Conservation (phyloP, 208 protist genomes). For the Kentomonas sorsogonicus region DNA sequence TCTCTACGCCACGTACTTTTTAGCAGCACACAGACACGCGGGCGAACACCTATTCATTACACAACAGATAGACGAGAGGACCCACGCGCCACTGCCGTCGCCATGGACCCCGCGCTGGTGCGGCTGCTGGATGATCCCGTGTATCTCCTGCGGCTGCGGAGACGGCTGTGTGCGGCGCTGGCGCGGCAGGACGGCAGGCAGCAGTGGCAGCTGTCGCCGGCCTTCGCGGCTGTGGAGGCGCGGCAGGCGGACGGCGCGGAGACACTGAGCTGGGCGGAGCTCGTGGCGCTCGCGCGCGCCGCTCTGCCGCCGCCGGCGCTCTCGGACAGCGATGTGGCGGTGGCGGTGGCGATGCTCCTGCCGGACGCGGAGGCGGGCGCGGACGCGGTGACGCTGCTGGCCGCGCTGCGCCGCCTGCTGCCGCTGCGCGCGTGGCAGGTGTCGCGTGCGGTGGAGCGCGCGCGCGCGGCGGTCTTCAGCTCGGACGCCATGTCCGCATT, state of each 20-base stretch:
- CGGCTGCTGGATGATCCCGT: constrained; percentile 24
- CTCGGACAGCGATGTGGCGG: constrained; percentile 39
- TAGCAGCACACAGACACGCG: no score
- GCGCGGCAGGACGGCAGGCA: no score
- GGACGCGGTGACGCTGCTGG: not conserved
- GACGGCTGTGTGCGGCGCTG: no score
- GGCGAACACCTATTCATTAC: no score
- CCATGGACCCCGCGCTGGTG: constrained; percentile 20
- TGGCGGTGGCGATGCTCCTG: constrained; percentile 43
- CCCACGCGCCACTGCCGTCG: no score
- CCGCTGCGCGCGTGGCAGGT: constrained; percentile 26
- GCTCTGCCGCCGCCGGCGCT: constrained; percentile 38
- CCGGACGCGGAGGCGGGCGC: constrained; percentile 20
- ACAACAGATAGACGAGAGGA: no score
- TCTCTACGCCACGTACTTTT: no score
- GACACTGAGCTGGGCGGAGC: constrained; percentile 8
- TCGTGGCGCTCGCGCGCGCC: constrained; percentile 23
- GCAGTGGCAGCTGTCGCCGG: not conserved
- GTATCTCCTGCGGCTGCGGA: constrained; percentile 31
- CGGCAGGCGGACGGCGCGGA: constrained; percentile 13
- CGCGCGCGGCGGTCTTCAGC: constrained; percentile 17
- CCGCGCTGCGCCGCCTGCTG: constrained; percentile 22
- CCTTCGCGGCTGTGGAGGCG: constrained; percentile 24
- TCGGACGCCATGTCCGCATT: constrained; percentile 26
- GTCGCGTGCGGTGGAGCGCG: constrained; percentile 2